Evolutionary conservation across 2,329 filamentous ascomycete genomes (phyloP).

Genomic region (Neofusicoccum laricinum): DNA sequence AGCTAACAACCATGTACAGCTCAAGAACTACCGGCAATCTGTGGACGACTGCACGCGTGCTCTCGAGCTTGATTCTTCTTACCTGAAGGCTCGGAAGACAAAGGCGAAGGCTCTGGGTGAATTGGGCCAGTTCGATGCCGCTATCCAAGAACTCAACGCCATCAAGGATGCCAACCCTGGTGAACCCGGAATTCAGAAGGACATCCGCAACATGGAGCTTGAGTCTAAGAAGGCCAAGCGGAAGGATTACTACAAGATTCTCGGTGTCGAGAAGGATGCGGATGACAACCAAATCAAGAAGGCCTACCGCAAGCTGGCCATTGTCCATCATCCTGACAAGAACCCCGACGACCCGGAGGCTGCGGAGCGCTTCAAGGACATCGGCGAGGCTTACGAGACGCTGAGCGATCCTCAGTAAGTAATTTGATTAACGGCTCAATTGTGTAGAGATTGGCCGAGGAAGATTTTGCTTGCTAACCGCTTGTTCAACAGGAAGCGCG

Average conservation of each 20-base stretch:
- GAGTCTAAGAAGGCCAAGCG: constrained; percentile 97
- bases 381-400: constrained; percentile 94
- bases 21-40: constrained; percentile 80
- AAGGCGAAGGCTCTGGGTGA: constrained; percentile 86
- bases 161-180: constrained; percentile 79
- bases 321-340: constrained; percentile 95
- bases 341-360: constrained; percentile 83
- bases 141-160: constrained; percentile 82
- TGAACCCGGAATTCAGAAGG: constrained; percentile 76
- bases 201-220: constrained; percentile 84
- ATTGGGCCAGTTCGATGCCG: constrained; percentile 87
- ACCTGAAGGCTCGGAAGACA: constrained; percentile 88
- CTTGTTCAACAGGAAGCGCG: constrained; percentile 61
- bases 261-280: constrained; percentile 82
- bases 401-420: constrained; percentile 89
- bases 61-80: constrained; percentile 75
- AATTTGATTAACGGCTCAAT: neutral
- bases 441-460: neutral
- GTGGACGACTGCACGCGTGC: constrained; percentile 85
- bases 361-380: constrained; percentile 93
- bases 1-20: constrained; percentile 36
- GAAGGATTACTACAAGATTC: constrained; percentile 99
- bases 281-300: constrained; percentile 87
- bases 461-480: neutral
- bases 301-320: constrained; percentile 92